phyloP scores from a whole-genome alignment of 2,329 filamentous ascomycete species.

The Teratosphaeria nubilosa region DNA sequence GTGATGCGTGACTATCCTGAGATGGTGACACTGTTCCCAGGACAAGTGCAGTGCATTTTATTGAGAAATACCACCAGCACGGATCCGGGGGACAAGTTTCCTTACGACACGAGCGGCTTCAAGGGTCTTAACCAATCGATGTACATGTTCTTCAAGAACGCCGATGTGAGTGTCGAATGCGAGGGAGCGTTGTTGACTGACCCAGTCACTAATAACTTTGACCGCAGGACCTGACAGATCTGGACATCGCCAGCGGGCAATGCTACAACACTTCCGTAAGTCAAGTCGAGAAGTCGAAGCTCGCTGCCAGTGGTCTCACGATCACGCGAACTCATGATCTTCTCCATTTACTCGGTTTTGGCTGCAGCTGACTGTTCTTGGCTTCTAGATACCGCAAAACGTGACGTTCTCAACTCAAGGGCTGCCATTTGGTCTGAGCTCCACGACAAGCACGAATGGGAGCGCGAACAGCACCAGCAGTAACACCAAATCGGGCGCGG shows the following conservation, averaged over 20 bases:
- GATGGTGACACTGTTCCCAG: slow-evolving; percentile 55
- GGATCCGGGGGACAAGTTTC: slow-evolving; percentile 56
- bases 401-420: slow-evolving; percentile 59
- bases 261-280: slow-evolving; percentile 54
- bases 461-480: slow-evolving; percentile 8
- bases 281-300: not conserved
- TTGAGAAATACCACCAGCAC: slow-evolving; percentile 65
- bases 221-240: slow-evolving; percentile 45
- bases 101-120: slow-evolving; percentile 66
- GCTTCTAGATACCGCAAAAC: slow-evolving; percentile 43
- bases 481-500: not conserved
- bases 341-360: not conserved
- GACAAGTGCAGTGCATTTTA: slow-evolving; percentile 67
- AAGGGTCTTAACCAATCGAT: slow-evolving; percentile 52
- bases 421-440: slow-evolving; percentile 20
- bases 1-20: slow-evolving; percentile 51
- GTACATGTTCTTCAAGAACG: slow-evolving; percentile 72
- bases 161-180: slow-evolving; percentile 36
- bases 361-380: not conserved
- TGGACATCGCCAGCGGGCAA: slow-evolving; percentile 58
- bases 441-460: slow-evolving; percentile 14
- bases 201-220: not conserved
- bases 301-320: too few relatives aligned
- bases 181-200: not conserved
- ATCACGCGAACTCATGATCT: too few relatives aligned